Base-by-base conservation (phyloP, 2,329 filamentous ascomycete genomes). In the Curvularia eragrostidis region DNA sequence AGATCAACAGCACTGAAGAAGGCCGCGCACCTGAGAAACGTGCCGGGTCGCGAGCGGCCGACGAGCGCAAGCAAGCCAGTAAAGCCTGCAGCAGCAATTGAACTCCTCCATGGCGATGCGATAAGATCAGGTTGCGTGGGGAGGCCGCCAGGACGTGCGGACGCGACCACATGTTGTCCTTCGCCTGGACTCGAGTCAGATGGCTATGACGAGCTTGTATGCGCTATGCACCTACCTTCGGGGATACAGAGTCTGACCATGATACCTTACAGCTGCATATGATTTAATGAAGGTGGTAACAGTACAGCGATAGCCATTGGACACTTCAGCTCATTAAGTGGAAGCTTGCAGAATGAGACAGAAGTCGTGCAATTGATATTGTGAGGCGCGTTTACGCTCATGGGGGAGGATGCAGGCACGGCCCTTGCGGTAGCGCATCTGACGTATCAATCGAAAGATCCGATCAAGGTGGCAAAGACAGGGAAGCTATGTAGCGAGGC, bases 161-260 rank as follows among this genome's bases (percentile, higher is more conserved):
- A 57, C 19, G 57, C 48, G 44, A 64, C 42, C n/a, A 52, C 42
- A 52, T 64, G 60, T 51, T 70, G 65, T 18, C 60, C 65, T 32
- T 70, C 67, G 28, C 68, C 68, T 69, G 26, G 5, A 8, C 2
- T 18, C 28, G 5, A 10, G 53, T 70, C 50, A 68, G 57, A 30
- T 6, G 10, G 23, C 13, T 39, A 44, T 3, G 47, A 12, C 19
- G 1, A 10, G 34, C 9, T 21, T 39, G 23, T 26, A 21, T 10
- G 10, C 13, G 8, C 26, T 28, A 28, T 28, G 34, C 36, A 42
- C 51, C 21, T 46, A 66, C 68, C 68, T 62, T 63, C 64, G 38
- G 68, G 62, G n/a, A 69, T 58, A 39, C 65, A 66, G 15, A 70
- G 49, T 28, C 63, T 65, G 50, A 69, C 68, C 65, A 69, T 70